Conservation (phyloP, 1,284 basidiomycete genomes). For the Golubevia sp. region DNA sequence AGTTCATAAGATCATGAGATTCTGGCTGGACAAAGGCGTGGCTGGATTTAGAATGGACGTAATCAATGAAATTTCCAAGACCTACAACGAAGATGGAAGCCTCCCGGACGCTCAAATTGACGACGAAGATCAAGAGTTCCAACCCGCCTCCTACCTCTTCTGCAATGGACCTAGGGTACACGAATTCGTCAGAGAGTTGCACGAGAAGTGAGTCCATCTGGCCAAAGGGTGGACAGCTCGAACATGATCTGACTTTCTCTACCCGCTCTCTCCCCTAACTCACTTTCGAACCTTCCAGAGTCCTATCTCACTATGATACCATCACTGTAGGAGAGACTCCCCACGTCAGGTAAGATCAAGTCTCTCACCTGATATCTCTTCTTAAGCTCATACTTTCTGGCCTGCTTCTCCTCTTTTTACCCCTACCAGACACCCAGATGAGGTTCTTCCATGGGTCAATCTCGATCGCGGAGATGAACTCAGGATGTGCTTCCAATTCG, state of each 20-base stretch:
- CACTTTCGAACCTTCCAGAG: constrained; percentile 19
- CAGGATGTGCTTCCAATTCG: not conserved
- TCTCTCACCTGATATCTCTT: no score
- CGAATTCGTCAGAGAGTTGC: constrained; percentile 70
- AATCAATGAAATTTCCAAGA: constrained; percentile 73
- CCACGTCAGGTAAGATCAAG: not conserved
- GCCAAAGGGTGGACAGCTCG: no score
- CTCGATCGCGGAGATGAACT: constrained; percentile 3
- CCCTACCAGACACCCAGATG: not conserved
- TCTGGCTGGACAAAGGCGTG: constrained; percentile 76
- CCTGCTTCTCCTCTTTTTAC: constrained; percentile 59
- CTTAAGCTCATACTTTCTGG: constrained; percentile 54
- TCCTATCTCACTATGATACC: constrained; percentile 61
- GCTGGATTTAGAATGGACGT: constrained; percentile 78
- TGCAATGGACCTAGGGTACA: constrained; percentile 65
- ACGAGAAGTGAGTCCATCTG: constrained; percentile 70
- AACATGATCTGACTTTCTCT: constrained; percentile 65
- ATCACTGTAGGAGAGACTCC: constrained; percentile 75
- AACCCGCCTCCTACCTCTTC: constrained; percentile 66
- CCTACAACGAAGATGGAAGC: constrained; percentile 62
- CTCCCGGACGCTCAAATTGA: constrained; percentile 71
- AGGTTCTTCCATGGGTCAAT: no score
- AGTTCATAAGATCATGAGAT: constrained; percentile 71
- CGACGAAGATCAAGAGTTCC: constrained; percentile 67
- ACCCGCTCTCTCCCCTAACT: constrained; percentile 13